Percentiles rank a stretch among this genome's conserved stretches.
Conservation (phyloP, 75 land plant genomes). For the Azolla pinnata region DNA sequence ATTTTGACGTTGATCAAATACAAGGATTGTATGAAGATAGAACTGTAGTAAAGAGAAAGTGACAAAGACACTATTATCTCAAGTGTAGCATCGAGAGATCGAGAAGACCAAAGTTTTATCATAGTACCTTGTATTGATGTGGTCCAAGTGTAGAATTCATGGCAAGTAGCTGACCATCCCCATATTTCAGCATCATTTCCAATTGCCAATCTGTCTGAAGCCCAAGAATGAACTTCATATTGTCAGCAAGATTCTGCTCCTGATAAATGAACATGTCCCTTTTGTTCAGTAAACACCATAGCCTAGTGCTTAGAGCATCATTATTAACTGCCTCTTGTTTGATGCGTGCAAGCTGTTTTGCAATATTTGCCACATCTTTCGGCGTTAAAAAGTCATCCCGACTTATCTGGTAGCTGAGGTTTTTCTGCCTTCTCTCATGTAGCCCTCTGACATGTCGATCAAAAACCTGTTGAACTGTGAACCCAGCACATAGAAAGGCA, state of each 20-base stretch:
- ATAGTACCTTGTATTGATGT: slow-evolving; percentile 50
- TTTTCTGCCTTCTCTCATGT: slow-evolving; percentile 4
- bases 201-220: slow-evolving; percentile 86
- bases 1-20: slow-evolving; percentile 69
- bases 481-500: slow-evolving; percentile 3
- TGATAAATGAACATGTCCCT: slow-evolving; percentile 26
- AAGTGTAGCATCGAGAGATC: no score
- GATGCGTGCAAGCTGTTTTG: slow-evolving; percentile 2
- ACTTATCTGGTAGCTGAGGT: slow-evolving; percentile 3
- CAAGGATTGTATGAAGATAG: slow-evolving; percentile 62
- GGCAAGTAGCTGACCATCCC: slow-evolving; percentile 53
- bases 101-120: neutral
- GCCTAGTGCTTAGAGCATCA: slow-evolving; percentile 10
- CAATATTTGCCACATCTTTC: slow-evolving; percentile 8
- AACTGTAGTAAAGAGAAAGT: slow-evolving; percentile 31
- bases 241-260: slow-evolving; percentile 31
- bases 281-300: slow-evolving; percentile 8
- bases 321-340: slow-evolving; percentile 2
- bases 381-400: slow-evolving; percentile 8
- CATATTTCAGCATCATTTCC: slow-evolving; percentile 71
- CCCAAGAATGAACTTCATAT: slow-evolving; percentile 41
- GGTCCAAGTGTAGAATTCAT: slow-evolving; percentile 68
- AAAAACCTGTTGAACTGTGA: slow-evolving; percentile 7
- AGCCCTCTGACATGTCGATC: slow-evolving; percentile 5
- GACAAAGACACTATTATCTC: no score